Base-by-base conservation (phyloP, 768 basidiomycete species). In the Amanita exitialis region DNA sequence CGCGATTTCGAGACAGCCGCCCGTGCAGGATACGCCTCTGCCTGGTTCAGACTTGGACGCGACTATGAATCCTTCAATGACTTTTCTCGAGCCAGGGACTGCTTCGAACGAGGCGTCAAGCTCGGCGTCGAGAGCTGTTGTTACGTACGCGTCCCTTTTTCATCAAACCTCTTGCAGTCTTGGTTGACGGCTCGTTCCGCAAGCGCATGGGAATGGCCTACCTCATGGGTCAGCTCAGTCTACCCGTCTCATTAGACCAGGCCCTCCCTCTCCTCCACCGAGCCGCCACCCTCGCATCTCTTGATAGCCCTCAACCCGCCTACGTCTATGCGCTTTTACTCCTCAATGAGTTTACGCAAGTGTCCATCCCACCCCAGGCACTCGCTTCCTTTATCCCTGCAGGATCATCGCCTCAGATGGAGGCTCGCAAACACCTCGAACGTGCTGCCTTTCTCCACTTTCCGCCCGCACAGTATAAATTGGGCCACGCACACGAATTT, bases 191-290 rank as follows among this genome's bases (percentile, higher is more conserved):
- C 54, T 32, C 48, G 35, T 48, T 43, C 20, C 20, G n/a, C n/a
- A 55, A 93, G 88, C 83, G 94, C 0, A 76, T 98, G 71, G 94
- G 91, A 1, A 94, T 95, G 84, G 94, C 92, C 0, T 75, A 92
- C 61, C 71, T 97, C 7, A 77, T 93, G 58, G 92, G 90, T 28
- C 95, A 98, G 62, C 82, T 97, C 16, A 76, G 76, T 8, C 70
- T 90, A 9, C 66, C 73, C 1, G 57, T 74, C 3, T 73, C 77
- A 45, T 74, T 77, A 0, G 63, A 74, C 9, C 60, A 64, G 2
- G 94, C 87, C 0, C 63, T 95, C 2, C 77, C 84, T 0, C 73
- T 91, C 38, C 78, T 97, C 15, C 76, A 82, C 44, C 79, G 78
- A 27, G 89, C 95, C 0, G 92, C 93, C 0, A 78, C 77, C 1